Base-by-base conservation (phyloP, 1,284 basidiomycete species). In the Bjerkandera adusta region DNA sequence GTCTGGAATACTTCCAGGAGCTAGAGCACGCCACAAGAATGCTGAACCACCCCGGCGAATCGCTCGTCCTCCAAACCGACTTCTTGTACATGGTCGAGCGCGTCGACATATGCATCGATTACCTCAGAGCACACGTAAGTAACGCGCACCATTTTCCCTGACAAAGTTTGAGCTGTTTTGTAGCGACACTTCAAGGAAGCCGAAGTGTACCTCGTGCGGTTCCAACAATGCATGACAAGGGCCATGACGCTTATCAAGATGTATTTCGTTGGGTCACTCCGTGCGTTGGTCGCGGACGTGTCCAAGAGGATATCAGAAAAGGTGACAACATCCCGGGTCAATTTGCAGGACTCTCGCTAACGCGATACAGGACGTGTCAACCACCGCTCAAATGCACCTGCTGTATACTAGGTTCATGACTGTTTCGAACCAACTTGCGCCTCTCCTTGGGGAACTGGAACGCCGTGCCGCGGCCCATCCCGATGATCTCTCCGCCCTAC, bases 161-260 rank as follows among this genome's bases (percentile, higher is more conserved):
- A n/a, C n/a, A n/a, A n/a, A n/a, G n/a, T n/a, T n/a, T n/a, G n/a
- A n/a, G 29, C 37, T 6, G 16, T 5, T 33, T 38, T 16, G 26
- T 58, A 97, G 92, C 79, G 90, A 55, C 85, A 93, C 63, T 97
- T 86, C 68, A 80, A 79, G 57, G 94, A 97, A 69, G 84, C 92
- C 8, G 92, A 96, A 59, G 72, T 97, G 15, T 97, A 96, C 63
- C 72, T 96, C 7, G 75, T 97, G 16, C 83, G 94, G 20, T 97
- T 94, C 68, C 92, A 95, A 59, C 94, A 97, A 68, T 97, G 94
- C 65, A 85, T 97, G 78, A 95, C 91, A 0, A 82, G 94, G 27
- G 89, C 92, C 18, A 96, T 97, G 93, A 96, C 92, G 0, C 75
- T 97, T 42, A 92, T 97, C 69, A 94, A 90, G 63, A 92, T 97